A percentile compares a stretch with the other conserved stretches of the same genome.
Evolutionary conservation across 2,329 filamentous ascomycete genomes (phyloP).

Genomic region (Colletotrichum sp.): DNA sequence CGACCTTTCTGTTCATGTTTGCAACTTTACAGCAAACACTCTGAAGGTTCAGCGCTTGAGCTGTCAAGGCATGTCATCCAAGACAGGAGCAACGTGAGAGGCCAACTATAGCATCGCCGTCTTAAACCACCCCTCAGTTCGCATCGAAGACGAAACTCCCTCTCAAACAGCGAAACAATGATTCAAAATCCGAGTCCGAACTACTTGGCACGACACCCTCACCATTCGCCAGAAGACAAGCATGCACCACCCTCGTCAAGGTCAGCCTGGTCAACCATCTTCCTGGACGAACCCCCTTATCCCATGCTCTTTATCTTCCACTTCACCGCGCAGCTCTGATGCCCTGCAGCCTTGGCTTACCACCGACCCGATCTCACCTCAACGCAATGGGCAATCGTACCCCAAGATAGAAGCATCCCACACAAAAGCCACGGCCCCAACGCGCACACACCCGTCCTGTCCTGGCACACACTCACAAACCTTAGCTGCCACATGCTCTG

Average conservation of each 20-base stretch:
- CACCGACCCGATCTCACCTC: not conserved
- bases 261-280: not conserved
- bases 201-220: conserved; percentile 7
- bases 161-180: not conserved
- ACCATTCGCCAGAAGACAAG: not conserved
- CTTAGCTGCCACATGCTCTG: conserved; percentile 17
- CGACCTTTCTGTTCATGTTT: not conserved
- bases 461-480: not conserved
- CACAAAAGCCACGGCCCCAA: not conserved
- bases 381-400: not conserved
- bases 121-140: not conserved
- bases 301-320: not conserved
- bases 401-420: conserved; percentile 3
- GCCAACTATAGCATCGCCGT: not conserved
- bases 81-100: not conserved
- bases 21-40: not conserved
- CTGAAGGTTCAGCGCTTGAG: not conserved
- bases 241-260: not conserved
- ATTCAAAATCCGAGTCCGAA: conserved; percentile 7
- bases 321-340: not conserved
- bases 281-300: not conserved
- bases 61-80: not conserved
- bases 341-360: not conserved
- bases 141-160: not conserved
- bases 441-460: not conserved